A percentile compares a stretch with the other conserved stretches of the same genome.
phyloP scores from a whole-genome alignment of 225 moss, liverwort and hornwort genomes.

The Neckera pumila region DNA sequence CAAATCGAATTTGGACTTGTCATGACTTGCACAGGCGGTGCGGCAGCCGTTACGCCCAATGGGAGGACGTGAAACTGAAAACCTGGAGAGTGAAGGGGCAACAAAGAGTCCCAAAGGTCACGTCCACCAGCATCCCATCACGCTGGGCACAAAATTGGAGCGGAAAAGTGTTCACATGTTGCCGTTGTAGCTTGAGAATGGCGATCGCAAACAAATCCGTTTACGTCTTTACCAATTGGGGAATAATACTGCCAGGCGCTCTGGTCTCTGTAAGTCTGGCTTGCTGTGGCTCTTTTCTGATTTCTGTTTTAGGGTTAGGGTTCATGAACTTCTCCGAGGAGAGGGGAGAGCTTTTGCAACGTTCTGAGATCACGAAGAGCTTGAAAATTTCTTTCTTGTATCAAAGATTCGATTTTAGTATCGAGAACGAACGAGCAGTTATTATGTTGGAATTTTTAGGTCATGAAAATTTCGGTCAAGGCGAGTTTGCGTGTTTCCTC shows the following conservation, averaged over 20 bases:
- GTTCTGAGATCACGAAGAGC: not conserved
- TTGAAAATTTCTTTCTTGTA: not conserved
- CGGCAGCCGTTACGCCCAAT: not conserved
- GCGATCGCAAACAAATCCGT: constrained; percentile 5
- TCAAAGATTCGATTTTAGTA: not conserved
- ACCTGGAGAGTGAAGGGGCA: constrained; percentile 18
- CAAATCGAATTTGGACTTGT: not conserved
- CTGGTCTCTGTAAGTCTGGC: constrained; percentile 10
- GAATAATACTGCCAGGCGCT: not conserved
- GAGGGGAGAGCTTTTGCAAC: not conserved
- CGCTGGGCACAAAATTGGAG: not conserved
- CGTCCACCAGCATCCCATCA: constrained; percentile 20
- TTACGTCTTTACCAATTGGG: not conserved
- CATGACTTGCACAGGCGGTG: not conserved
- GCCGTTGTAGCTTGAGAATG: constrained; percentile 9
- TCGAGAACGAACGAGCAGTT: not conserved
- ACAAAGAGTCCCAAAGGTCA: constrained; percentile 7
- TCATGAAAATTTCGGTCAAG: not conserved
- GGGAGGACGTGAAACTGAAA: not conserved
- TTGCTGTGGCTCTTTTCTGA: not conserved
- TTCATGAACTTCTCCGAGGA: not conserved
- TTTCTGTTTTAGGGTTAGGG: constrained; percentile 11
- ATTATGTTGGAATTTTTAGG: not conserved
- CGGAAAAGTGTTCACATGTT: not conserved
- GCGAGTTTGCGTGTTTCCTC: not conserved